Conservation (phyloP, 768 basidiomycete species). For the Saitozyma podzolica region DNA sequence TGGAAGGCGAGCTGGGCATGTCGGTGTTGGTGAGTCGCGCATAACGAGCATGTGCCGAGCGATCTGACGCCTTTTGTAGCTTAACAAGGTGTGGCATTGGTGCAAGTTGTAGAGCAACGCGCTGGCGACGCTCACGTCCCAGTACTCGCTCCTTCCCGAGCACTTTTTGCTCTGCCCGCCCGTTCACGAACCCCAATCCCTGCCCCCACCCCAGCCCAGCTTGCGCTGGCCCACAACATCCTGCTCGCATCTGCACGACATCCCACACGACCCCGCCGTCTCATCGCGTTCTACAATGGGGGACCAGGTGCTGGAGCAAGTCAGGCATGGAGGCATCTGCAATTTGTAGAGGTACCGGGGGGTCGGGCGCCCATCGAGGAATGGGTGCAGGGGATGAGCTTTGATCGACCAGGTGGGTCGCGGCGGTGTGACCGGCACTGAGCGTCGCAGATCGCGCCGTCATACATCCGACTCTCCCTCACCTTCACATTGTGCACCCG, state of each 20-base stretch:
- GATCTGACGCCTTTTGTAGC: constrained; percentile 9
- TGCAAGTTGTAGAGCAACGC: constrained; percentile 43
- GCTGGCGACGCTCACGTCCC: constrained; percentile 65
- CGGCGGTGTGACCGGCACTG: background rate
- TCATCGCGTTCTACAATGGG: constrained; percentile 93
- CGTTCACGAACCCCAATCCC: constrained; percentile 61
- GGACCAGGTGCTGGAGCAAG: constrained; percentile 67
- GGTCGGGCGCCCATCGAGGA: constrained; percentile 70
- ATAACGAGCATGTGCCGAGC: background rate
- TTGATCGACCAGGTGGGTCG: constrained; percentile 63
- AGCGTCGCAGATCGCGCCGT: constrained; percentile 67
- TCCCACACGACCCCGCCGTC: constrained; percentile 54
- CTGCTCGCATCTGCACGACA: constrained; percentile 66
- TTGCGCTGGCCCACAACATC: constrained; percentile 73
- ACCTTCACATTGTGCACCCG: constrained; percentile 56
- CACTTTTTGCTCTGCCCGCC: constrained; percentile 70
- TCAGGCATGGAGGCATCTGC: constrained; percentile 88
- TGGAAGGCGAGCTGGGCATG: constrained; percentile 60
- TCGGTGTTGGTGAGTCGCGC: constrained; percentile 42
- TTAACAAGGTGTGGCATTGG: constrained; percentile 35
- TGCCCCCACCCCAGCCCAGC: constrained; percentile 73
- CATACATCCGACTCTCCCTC: constrained; percentile 66
- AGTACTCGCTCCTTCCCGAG: constrained; percentile 73
- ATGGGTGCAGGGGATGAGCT: constrained; percentile 61
- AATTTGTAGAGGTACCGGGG: constrained; percentile 72